phyloP scores from a whole-genome alignment of 75 land plant genomes.

The Selaginella moellendorffii region DNA sequence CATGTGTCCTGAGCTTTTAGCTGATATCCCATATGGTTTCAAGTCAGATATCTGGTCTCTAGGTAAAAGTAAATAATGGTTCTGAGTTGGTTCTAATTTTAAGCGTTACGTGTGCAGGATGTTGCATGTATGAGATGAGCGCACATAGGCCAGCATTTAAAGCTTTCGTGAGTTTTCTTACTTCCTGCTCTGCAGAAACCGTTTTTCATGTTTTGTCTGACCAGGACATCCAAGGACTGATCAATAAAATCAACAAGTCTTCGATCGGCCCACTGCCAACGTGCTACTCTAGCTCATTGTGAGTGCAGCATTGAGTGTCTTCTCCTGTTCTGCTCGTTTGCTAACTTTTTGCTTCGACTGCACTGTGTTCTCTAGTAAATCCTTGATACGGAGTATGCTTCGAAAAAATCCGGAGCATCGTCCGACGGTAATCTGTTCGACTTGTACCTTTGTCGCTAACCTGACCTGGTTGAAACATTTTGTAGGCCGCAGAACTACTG shows the following conservation, averaged over 20 bases:
- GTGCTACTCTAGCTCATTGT: conserved; percentile 57
- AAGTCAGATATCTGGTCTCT: conserved; percentile 95
- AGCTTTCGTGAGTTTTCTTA: conserved; percentile 39
- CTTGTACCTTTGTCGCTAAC: neutral
- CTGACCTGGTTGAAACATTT: conserved; percentile 5
- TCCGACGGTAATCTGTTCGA: conserved; percentile 56
- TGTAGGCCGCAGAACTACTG: conserved; percentile 59
- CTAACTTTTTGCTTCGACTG: conserved; percentile 2
- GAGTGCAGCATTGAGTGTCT: conserved; percentile 16
- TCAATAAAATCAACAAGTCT: conserved; percentile 75
- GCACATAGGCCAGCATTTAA: conserved; percentile 78
- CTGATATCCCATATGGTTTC: conserved; percentile 84
- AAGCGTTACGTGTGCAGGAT: conserved; percentile 63
- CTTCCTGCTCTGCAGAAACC: neutral
- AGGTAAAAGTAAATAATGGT: conserved; percentile 26
- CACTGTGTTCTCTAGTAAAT: conserved; percentile 39
- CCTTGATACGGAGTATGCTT: conserved; percentile 83
- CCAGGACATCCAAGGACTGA: conserved; percentile 72
- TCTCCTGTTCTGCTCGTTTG: neutral
- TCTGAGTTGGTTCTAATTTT: too few relatives aligned
- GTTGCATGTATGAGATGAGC: conserved; percentile 88
- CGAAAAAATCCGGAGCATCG: conserved; percentile 92
- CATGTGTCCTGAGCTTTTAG: conserved; percentile 89
- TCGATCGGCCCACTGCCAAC: conserved; percentile 61
- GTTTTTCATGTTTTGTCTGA: neutral